Percentiles rank a stretch among this genome's conserved stretches.
Evolutionary conservation across 2,329 filamentous ascomycete genomes (phyloP).

Genomic region (Chaetomiaceae sp.): DNA sequence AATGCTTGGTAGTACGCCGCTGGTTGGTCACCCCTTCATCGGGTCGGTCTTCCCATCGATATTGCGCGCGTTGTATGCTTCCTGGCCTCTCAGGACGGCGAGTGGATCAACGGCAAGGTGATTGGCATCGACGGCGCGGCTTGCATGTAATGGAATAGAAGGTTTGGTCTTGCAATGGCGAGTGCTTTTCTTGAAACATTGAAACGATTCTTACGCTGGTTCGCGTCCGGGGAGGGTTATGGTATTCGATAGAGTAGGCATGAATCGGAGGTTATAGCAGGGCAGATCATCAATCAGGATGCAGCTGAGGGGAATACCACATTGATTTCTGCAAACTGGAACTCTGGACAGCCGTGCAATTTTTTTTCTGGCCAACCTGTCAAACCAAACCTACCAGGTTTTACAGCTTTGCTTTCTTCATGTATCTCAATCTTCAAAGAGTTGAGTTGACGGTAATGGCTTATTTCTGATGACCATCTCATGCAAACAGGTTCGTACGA

Average conservation of each 20-base stretch:
- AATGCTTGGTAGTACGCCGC: conserved; percentile 49
- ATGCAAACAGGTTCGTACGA: no score
- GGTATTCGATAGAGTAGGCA: not conserved
- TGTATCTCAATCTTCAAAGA: no score
- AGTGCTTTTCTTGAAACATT: not conserved
- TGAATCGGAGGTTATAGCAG: not conserved
- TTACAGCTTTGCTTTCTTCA: no score
- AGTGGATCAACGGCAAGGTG: conserved; percentile 45
- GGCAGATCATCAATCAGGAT: no score
- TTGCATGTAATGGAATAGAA: conserved; percentile 28
- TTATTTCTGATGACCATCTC: no score
- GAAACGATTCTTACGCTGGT: not conserved
- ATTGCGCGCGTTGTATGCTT: conserved; percentile 62
- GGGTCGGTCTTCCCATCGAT: conserved; percentile 64
- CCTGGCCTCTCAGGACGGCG: conserved; percentile 44
- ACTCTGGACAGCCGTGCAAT: no score
- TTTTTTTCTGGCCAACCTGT: no score
- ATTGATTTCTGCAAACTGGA: no score
- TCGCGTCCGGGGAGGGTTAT: no score
- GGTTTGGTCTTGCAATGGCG: not conserved
- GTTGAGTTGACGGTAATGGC: no score
- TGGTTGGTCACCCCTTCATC: conserved; percentile 60
- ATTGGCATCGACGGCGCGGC: conserved; percentile 35
- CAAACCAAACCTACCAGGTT: no score
- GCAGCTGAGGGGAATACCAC: no score